Evolutionary conservation across 352 stramenopile genomes (phyloP).

Genomic region (Phytophthora fragariae): DNA sequence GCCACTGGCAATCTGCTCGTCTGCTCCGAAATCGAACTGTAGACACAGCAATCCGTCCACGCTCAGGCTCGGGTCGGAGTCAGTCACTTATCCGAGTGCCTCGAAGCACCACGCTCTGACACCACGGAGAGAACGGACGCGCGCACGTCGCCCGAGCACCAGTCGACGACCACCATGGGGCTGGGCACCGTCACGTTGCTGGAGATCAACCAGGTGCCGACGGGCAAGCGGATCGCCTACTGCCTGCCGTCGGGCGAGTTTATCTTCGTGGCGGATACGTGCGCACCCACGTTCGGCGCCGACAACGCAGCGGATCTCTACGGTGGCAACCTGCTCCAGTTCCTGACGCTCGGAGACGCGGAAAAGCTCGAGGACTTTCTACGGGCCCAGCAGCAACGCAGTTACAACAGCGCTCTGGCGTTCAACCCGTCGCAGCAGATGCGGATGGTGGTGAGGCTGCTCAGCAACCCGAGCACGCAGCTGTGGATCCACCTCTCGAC

Average conservation of each 20-base stretch:
- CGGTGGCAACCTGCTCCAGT: constrained; percentile 68
- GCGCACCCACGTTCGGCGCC: constrained; percentile 49
- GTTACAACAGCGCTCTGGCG: constrained; percentile 14
- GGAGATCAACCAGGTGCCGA: constrained; percentile 62
- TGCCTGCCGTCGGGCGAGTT: constrained; percentile 81
- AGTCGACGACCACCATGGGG: constrained; percentile 45
- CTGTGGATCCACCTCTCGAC: constrained; percentile 69
- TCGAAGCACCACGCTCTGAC: constrained; percentile 17
- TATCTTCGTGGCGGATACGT: constrained; percentile 66
- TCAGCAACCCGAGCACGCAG: constrained; percentile 26
- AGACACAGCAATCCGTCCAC: constrained; percentile 5
- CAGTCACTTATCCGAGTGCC: constrained; percentile 27
- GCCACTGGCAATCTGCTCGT: background rate
- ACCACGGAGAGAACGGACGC: constrained; percentile 9
- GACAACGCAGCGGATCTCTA: constrained; percentile 55
- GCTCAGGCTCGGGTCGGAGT: background rate
- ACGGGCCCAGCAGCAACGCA: constrained; percentile 34
- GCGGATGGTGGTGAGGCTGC: constrained; percentile 56
- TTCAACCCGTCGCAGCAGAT: constrained; percentile 40
- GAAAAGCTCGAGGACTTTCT: constrained; percentile 75
- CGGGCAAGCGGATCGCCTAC: constrained; percentile 63
- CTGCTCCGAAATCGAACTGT: constrained; percentile 17
- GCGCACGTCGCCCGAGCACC: constrained; percentile 11
- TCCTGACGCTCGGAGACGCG: constrained; percentile 58
- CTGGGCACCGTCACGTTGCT: constrained; percentile 65